phyloP scores from a whole-genome alignment of 345 rosid genomes.

The Barbarea vulgaris region DNA sequence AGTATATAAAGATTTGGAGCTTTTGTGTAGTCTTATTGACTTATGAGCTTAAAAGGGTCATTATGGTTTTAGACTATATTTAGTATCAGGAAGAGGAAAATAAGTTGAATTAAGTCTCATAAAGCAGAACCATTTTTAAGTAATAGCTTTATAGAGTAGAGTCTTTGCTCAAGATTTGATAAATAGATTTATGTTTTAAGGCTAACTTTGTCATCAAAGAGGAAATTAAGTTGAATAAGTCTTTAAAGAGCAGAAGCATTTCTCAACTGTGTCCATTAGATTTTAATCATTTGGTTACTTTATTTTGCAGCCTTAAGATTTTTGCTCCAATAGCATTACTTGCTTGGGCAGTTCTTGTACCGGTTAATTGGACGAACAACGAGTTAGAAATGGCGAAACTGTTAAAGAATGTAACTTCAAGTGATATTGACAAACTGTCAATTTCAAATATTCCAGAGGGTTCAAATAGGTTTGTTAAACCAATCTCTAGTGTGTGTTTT shows the following conservation, averaged over 20 bases:
- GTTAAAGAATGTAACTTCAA: slow-evolving; percentile 62
- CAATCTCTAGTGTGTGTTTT: neutral
- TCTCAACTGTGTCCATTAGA: slow-evolving; percentile 1
- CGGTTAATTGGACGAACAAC: slow-evolving; percentile 70
- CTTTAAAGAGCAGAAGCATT: neutral
- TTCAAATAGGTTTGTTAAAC: slow-evolving; percentile 60
- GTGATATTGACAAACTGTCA: slow-evolving; percentile 87
- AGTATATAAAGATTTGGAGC: neutral
- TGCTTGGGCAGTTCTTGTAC: slow-evolving; percentile 81
- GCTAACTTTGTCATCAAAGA: neutral
- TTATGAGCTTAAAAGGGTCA: neutral
- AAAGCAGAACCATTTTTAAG: neutral
- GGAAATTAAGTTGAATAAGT: slow-evolving; percentile 5
- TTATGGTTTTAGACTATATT: neutral
- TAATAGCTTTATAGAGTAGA: neutral
- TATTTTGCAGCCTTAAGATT: slow-evolving; percentile 70
- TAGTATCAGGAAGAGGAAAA: slow-evolving; percentile 4
- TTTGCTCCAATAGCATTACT: slow-evolving; percentile 75
- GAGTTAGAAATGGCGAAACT: slow-evolving; percentile 45
- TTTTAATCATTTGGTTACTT: neutral
- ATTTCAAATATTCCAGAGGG: slow-evolving; percentile 71
- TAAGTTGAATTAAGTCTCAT: neutral
- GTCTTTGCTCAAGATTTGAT: neutral
- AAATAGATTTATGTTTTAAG: neutral
- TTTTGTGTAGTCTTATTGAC: neutral